Conservation (phyloP, 805 yeast species). For the Ogataea wickerhamii region DNA sequence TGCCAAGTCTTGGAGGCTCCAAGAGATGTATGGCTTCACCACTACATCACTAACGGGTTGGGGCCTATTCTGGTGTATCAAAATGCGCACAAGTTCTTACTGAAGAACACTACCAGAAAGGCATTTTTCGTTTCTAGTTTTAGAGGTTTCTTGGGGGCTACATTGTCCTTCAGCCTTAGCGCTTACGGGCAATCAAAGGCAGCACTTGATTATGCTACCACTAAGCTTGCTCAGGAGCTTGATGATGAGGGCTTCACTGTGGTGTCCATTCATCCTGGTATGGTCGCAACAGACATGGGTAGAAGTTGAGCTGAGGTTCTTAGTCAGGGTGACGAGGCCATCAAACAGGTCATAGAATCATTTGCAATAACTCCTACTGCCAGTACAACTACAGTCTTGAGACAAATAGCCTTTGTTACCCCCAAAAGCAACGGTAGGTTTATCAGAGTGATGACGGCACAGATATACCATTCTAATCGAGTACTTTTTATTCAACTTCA, state of each 20-base stretch:
- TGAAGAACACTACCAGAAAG: slow-evolving; percentile 25
- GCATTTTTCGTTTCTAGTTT: slow-evolving; percentile 29
- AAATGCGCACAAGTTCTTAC: slow-evolving; percentile 28
- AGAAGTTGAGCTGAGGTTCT: neutral
- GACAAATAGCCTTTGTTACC: neutral
- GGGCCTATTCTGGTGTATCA: slow-evolving; percentile 33
- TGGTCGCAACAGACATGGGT: slow-evolving; percentile 8
- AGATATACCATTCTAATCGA: slow-evolving; percentile 1
- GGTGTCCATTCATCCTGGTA: slow-evolving; percentile 9
- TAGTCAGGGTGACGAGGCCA: neutral
- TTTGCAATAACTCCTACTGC: slow-evolving; percentile 1
- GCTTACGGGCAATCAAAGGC: slow-evolving; percentile 38
- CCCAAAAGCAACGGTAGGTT: slow-evolving; percentile 3
- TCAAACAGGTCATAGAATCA: neutral
- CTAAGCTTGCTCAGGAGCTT: slow-evolving; percentile 26
- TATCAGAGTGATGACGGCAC: slow-evolving; percentile 1
- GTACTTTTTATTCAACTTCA: too few species aligned
- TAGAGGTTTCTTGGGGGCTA: slow-evolving; percentile 28
- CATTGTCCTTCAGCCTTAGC: slow-evolving; percentile 18
- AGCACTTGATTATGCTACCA: slow-evolving; percentile 31
- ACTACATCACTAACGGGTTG: slow-evolving; percentile 24
- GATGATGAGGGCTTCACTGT: slow-evolving; percentile 18
- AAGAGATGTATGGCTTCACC: neutral
- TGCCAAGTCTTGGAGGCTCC: neutral
- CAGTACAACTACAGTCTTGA: neutral